These are phyloP conservation scores for Xylaria digitata DNA, from an alignment of 2,329 filamentous ascomycete genomes.

Conservation along the genomic window DNA sequence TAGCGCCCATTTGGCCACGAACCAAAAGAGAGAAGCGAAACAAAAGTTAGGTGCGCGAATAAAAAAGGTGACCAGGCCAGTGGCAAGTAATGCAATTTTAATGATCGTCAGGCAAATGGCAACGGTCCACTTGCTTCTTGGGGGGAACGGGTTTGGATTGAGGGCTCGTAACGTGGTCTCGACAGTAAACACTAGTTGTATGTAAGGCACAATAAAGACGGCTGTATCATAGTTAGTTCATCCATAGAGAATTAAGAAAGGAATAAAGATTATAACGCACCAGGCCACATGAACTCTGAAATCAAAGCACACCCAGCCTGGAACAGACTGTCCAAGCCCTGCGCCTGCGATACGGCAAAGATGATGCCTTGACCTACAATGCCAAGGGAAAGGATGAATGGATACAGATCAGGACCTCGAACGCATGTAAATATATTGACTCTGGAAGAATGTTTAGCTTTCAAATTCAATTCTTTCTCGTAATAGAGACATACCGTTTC, in stretches of 20 bases:
- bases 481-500: slow-evolving; percentile 54
- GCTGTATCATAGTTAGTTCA: slow-evolving; percentile 57
- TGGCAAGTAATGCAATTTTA: slow-evolving; percentile 62
- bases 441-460: slow-evolving; percentile 42
- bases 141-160: slow-evolving; percentile 65
- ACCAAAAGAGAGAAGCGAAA: slow-evolving; percentile 76
- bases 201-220: slow-evolving; percentile 73
- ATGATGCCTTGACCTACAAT: slow-evolving; percentile 68
- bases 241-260: not conserved
- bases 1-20: slow-evolving; percentile 69
- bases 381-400: slow-evolving; percentile 67
- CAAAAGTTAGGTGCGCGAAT: slow-evolving; percentile 68
- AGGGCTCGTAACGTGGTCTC: slow-evolving; percentile 70
- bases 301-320: slow-evolving; percentile 64
- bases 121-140: slow-evolving; percentile 69
- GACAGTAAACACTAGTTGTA: slow-evolving; percentile 73
- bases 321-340: slow-evolving; percentile 63
- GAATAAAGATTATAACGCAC: slow-evolving; percentile 53
- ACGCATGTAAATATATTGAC: slow-evolving; percentile 56
- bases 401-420: slow-evolving; percentile 61
- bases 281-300: slow-evolving; percentile 69
- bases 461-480: slow-evolving; percentile 20
- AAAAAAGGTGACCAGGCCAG: slow-evolving; percentile 69
- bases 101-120: slow-evolving; percentile 66
- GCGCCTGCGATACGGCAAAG: slow-evolving; percentile 68